Evolutionary conservation across 768 basidiomycete species (phyloP), one percentile per base, ranked within the genome.

Genomic region (Cystobasidium onofrii): DNA sequence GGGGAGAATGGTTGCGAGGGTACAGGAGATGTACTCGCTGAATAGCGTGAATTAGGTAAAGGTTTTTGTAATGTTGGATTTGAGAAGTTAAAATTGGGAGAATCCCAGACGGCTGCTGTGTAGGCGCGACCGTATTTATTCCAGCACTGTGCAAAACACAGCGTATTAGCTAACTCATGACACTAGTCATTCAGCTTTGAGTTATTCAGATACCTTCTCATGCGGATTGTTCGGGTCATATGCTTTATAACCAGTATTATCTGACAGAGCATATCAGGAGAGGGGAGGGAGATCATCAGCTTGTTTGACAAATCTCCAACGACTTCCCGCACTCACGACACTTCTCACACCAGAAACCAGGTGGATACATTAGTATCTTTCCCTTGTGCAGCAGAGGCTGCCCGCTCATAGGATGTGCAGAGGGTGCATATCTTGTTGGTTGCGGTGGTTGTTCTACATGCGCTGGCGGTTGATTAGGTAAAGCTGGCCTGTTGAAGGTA

Each of bases 271-370:
- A n/a, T n/a, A n/a, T n/a, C n/a, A n/a, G n/a, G n/a, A 2, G 54
- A 23, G 3, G 31, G 29, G 6, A 61, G 29, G 10, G 25, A 4
- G 23, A 15, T 4, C 36, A 12, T 39, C 29, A 23, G 25, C 57
- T 12, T 23, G n/a, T n/a, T n/a, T n/a, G n/a, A n/a, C n/a, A n/a
- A n/a, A n/a, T n/a, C n/a, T n/a, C n/a, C n/a, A n/a, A n/a, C n/a
- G n/a, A n/a, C n/a, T n/a, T n/a, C n/a, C n/a, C n/a, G n/a, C n/a
- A 60, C 69, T 71, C 31, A 71, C 69, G 69, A 55, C 69, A 71
- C 69, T 71, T 71, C 31, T 52, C 46, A 29, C 69, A 71, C 18
- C 15, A 31, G 54, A 71, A 31, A 7, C 69, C 69, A 33, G 34
- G 33, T 20, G 69, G 9, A 29, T 71, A 71, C 7, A 71, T 46